Evolutionary conservation across 805 yeast genomes (phyloP).

Genomic region (Candida quercuum): DNA sequence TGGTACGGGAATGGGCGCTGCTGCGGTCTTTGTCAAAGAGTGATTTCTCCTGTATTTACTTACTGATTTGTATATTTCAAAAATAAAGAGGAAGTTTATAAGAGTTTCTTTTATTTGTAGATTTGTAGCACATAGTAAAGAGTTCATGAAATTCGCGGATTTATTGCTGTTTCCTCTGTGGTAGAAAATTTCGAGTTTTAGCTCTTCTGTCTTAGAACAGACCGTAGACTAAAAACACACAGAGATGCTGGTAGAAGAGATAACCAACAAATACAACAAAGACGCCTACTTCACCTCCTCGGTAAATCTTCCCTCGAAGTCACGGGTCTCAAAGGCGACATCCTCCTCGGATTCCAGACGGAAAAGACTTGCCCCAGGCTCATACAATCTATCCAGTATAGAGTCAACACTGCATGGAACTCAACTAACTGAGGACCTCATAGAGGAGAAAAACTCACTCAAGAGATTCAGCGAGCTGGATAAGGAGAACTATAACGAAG

Average conservation of each 20-base stretch:
- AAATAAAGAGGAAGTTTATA: no score
- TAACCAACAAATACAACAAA: slow-evolving; percentile 12
- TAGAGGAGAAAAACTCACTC: slow-evolving; percentile 30
- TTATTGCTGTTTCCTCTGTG: background rate
- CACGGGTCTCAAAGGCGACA: slow-evolving; percentile 10
- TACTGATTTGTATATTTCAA: background rate
- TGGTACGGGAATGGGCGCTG: slow-evolving; percentile 99
- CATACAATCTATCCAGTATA: slow-evolving; percentile 21
- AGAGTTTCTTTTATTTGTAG: no score
- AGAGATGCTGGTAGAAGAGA: slow-evolving; percentile 17
- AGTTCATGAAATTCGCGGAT: background rate
- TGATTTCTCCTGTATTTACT: background rate
- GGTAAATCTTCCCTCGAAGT: slow-evolving; percentile 15
- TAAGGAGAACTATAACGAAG: slow-evolving; percentile 39
- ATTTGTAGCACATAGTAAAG: background rate
- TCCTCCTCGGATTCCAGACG: slow-evolving; percentile 12
- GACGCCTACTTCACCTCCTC: slow-evolving; percentile 24
- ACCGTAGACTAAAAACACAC: background rate
- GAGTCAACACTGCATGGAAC: slow-evolving; percentile 24
- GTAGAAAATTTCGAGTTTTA: background rate
- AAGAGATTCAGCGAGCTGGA: slow-evolving; percentile 37
- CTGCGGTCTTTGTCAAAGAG: slow-evolving; percentile 77
- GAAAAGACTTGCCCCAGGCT: slow-evolving; percentile 23
- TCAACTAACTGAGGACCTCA: slow-evolving; percentile 19
- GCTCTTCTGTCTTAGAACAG: no score